These are phyloP conservation scores for Penicillium sp. DNA, from an alignment of 2,329 filamentous ascomycete genomes.

Conservation along the genomic window DNA sequence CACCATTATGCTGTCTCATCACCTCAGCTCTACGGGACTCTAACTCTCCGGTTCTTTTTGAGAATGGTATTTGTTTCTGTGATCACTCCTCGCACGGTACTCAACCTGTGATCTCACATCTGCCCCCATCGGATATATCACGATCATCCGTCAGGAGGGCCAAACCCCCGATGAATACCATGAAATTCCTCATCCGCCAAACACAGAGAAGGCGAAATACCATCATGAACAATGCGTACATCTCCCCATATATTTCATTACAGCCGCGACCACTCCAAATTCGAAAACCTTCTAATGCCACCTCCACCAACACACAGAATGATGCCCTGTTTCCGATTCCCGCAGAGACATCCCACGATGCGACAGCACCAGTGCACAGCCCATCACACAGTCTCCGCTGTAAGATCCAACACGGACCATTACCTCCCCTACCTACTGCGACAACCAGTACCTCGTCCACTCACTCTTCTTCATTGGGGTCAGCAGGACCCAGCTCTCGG, in stretches of 20 bases:
- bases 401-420: not conserved
- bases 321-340: not conserved
- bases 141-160: not conserved
- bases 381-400: not conserved
- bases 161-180: not conserved
- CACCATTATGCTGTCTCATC: slow-evolving; percentile 2
- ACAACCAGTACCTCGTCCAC: not conserved
- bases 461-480: not conserved
- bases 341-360: not conserved
- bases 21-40: not conserved
- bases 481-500: not conserved
- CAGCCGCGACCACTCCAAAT: not conserved
- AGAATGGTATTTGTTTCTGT: not conserved
- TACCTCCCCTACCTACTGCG: not conserved
- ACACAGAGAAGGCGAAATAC: not conserved
- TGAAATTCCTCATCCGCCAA: not conserved
- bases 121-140: not conserved
- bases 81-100: no score
- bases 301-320: not conserved
- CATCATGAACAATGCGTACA: not conserved
- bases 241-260: not conserved
- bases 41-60: not conserved
- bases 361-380: not conserved
- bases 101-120: not conserved
- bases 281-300: not conserved